These are phyloP conservation scores for Phanerochaete sordida DNA, from an alignment of 768 basidiomycete genomes.

Conservation along the genomic window DNA sequence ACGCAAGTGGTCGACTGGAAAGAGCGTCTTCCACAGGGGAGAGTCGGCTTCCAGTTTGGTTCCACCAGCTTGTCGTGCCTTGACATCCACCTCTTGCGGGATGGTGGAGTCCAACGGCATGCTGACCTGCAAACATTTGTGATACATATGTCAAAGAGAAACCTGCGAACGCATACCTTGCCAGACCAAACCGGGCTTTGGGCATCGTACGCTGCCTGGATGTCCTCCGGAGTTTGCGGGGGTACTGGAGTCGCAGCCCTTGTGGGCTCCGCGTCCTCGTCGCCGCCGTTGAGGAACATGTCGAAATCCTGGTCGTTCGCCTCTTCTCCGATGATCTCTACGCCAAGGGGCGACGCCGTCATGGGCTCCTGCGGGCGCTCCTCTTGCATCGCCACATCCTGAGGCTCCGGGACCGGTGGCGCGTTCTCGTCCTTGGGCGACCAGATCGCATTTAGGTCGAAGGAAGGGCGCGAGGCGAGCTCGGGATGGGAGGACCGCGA, in stretches of 20 bases:
- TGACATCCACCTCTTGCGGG: constrained; percentile 61
- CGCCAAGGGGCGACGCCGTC: constrained; percentile 28
- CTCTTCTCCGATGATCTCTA: constrained; percentile 32
- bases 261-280: constrained; percentile 28
- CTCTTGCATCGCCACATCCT: constrained; percentile 31
- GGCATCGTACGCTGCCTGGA: constrained; percentile 51
- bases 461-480: constrained; percentile 47
- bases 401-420: constrained; percentile 19
- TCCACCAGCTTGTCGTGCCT: constrained; percentile 80
- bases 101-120: constrained; percentile 78
- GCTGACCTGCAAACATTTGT: constrained; percentile 46
- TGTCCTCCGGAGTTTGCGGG: constrained; percentile 32
- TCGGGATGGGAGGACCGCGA: constrained; percentile 38
- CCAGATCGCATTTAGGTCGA: constrained; percentile 76
- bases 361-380: background rate
- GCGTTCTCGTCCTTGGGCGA: constrained; percentile 34
- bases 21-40: constrained; percentile 70
- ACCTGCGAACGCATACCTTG: constrained; percentile 45
- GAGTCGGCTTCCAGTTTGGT: constrained; percentile 53
- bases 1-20: constrained; percentile 64
- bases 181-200: constrained; percentile 69
- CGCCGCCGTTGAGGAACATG: constrained; percentile 74
- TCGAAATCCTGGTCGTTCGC: constrained; percentile 83
- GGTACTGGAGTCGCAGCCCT: background rate
- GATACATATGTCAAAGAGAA: background rate